phyloP scores from a whole-genome alignment of 768 basidiomycete species.

The Dentipellis fragilis region DNA sequence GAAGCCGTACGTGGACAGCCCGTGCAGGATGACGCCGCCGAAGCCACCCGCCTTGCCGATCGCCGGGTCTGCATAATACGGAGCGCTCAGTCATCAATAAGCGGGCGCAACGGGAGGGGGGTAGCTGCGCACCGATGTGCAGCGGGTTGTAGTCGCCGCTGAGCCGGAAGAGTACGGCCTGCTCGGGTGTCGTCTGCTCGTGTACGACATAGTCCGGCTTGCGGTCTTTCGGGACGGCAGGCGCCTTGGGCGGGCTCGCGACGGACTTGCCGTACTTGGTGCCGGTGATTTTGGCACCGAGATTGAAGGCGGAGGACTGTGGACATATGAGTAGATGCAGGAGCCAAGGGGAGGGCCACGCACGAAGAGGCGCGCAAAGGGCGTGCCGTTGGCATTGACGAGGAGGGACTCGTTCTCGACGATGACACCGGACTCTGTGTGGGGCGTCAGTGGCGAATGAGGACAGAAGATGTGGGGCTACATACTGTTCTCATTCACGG shows the following conservation, averaged over 20 bases:
- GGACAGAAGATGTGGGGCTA: background rate
- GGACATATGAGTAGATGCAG: background rate
- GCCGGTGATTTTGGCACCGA: slow-evolving; percentile 30
- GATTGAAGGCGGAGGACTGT: slow-evolving; percentile 31
- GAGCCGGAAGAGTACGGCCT: slow-evolving; percentile 37
- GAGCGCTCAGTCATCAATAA: background rate
- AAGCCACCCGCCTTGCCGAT: slow-evolving; percentile 71
- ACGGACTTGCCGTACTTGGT: slow-evolving; percentile 31
- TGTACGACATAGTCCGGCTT: slow-evolving; percentile 30
- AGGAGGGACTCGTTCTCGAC: slow-evolving; percentile 54
- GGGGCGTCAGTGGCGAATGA: background rate
- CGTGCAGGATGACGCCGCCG: slow-evolving; percentile 79
- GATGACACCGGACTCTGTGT: slow-evolving; percentile 64
- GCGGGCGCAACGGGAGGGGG: background rate
- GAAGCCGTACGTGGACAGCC: slow-evolving; percentile 75
- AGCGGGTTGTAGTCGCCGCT: slow-evolving; percentile 44
- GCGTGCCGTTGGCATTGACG: slow-evolving; percentile 46
- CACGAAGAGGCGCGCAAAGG: slow-evolving; percentile 33
- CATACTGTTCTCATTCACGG: slow-evolving; percentile 77
- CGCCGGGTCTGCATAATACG: slow-evolving; percentile 42
- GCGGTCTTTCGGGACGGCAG: slow-evolving; percentile 26
- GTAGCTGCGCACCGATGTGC: slow-evolving; percentile 30
- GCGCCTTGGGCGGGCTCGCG: slow-evolving; percentile 25
- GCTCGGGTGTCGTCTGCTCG: slow-evolving; percentile 30
- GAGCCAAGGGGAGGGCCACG: slow-evolving; percentile 4